These are phyloP conservation scores for Furcasterigmium furcatum DNA, from an alignment of 2,329 filamentous ascomycete genomes.

Conservation along the genomic window DNA sequence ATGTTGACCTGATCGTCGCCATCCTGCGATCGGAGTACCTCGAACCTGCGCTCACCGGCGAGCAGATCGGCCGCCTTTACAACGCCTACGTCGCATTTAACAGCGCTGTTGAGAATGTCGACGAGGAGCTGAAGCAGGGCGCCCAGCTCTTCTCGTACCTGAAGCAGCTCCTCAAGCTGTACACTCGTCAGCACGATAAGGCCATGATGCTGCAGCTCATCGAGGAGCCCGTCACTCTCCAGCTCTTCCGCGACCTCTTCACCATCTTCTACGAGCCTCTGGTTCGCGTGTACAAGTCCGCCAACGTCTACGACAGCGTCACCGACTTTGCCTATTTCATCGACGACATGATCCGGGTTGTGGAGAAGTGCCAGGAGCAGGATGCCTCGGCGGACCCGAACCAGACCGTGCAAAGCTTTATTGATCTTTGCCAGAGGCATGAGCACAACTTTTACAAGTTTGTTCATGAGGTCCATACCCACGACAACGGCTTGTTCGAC, in stretches of 20 bases:
- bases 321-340: constrained; percentile 94
- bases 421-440: constrained; percentile 91
- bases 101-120: constrained; percentile 85
- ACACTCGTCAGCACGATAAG: constrained; percentile 90
- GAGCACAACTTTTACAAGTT: constrained; percentile 99
- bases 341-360: constrained; percentile 82
- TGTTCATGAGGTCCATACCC: constrained; percentile 93
- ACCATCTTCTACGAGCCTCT: constrained; percentile 99
- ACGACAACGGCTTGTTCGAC: constrained; percentile 95
- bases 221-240: constrained; percentile 95
- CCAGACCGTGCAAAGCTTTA: constrained; percentile 96
- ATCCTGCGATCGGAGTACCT: constrained; percentile 79
- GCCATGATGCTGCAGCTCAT: constrained; percentile 95
- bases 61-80: constrained; percentile 81
- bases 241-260: constrained; percentile 92
- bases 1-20: constrained; percentile 81
- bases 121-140: constrained; percentile 83
- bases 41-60: constrained; percentile 64
- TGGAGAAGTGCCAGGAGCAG: constrained; percentile 63
- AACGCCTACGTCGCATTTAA: constrained; percentile 98
- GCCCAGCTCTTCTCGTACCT: constrained; percentile 91
- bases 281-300: constrained; percentile 95
- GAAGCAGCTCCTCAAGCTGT: constrained; percentile 91
- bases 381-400: constrained; percentile 95
- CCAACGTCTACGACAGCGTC: constrained; percentile 95